Evolutionary conservation across 768 basidiomycete genomes (phyloP), one percentile per base, ranked within the genome.

Genomic region (Macrolepiota fuliginosa): DNA sequence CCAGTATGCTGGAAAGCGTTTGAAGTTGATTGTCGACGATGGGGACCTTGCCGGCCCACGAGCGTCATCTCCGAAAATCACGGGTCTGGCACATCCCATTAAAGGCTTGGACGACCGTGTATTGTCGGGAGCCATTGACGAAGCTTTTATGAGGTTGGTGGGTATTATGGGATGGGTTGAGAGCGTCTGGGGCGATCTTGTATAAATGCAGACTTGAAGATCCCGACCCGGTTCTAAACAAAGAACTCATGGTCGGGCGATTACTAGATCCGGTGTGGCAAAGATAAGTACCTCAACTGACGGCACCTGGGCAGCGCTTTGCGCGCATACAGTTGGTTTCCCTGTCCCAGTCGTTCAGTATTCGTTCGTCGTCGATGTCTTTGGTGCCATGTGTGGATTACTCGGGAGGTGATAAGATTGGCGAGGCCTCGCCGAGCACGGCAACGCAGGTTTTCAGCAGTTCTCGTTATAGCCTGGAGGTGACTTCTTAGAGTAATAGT

Each of bases 51-150:
- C 51, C 42, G 52, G 15, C 54, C 25, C 36, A 22, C 40, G 39
- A 29, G 25, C 24, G 4, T 40, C 50, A 39, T 32, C 22, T 32
- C 54, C 39, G 61, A 40, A 52, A n/a, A 50, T 51, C 25, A 53
- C 53, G n/a, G 39, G 51, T 17, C 57, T 63, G 22, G 61, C 60
- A 4, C 58, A 65, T 15, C 54, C 62, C 1, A 76, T 89, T 45
- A 87, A 86, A 67, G 90, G 89, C 1, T 91, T 90, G 65, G 88
- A 91, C 61, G 88, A 88, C 65, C 78, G 78, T 27, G 74, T 86
- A 1, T 73, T 92, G 54, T 73, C 66, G n/a, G 63, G 67, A 12
- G 84, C 77, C 0, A 71, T 82, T 9, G 65, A 67, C 15, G 81
- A 83, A 12, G 76, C 76, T 22, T 70, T 81, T 57, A 64, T 57